These are phyloP conservation scores for Pisolithus marmoratus DNA, from an alignment of 768 basidiomycete species.

Conservation along the genomic window DNA sequence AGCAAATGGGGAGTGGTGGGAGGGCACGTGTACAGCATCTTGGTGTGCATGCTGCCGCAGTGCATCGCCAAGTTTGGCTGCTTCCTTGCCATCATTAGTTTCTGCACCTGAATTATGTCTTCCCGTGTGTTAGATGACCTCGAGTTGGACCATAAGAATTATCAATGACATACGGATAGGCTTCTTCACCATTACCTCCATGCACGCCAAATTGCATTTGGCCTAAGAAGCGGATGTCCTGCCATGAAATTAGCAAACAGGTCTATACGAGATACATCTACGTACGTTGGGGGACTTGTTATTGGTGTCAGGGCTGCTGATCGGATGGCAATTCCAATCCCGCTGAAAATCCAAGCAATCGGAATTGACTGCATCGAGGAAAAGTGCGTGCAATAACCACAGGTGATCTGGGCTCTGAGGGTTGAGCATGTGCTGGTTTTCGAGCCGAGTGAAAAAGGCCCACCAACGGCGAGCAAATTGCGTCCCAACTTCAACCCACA, in stretches of 20 bases:
- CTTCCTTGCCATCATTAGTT: neutral
- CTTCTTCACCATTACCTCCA: slow-evolving; percentile 7
- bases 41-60: neutral
- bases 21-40: slow-evolving; percentile 1
- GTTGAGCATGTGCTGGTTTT: slow-evolving; percentile 18
- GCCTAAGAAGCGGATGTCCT: slow-evolving; percentile 12
- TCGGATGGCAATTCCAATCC: neutral
- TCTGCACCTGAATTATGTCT: neutral
- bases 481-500: slow-evolving; percentile 26
- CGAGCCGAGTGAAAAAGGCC: slow-evolving; percentile 21
- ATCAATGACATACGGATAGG: slow-evolving; percentile 12
- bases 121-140: no score
- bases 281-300: slow-evolving; percentile 7
- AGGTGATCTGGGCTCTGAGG: slow-evolving; percentile 10
- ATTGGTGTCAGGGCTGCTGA: slow-evolving; percentile 2
- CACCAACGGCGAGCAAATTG: slow-evolving; percentile 23
- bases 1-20: slow-evolving; percentile 5
- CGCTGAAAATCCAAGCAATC: neutral
- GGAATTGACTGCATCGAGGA: neutral
- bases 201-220: slow-evolving; percentile 8
- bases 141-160: slow-evolving; percentile 12
- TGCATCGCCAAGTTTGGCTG: neutral
- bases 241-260: neutral
- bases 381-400: slow-evolving; percentile 4
- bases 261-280: neutral